Base-by-base conservation (phyloP, 805 yeast species). In the Candida ortonii region DNA sequence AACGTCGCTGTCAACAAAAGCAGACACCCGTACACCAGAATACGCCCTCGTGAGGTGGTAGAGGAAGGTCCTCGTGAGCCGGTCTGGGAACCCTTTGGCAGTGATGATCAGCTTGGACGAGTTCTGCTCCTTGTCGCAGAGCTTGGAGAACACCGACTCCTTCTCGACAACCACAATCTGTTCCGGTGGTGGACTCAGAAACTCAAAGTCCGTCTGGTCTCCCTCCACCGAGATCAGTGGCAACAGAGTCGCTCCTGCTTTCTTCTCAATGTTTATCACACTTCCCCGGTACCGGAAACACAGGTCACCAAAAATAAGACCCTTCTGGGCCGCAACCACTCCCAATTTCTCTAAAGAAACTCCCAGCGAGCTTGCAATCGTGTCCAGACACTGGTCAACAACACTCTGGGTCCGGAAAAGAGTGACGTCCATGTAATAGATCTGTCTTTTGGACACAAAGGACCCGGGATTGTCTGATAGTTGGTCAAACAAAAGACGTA, bases 61-160 rank as follows among this genome's bases (percentile, higher is more conserved):
- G 7, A 76, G 43, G 36, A 79, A 68, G 16, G 49, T 43, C 30
- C 67, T 61, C 0, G 86, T 78, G 5, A 71, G 54, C 9, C 62
- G 47, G 50, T 81, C 88, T 0, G 88, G 86, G 46, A 65, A 79
- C 4, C 88, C 88, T 49, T 73, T 76, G 0, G 84, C 86, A 0
- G 87, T 80, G 7, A 82, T 53, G 0, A 74, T 22, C 2, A 74
- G 41, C 7, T 44, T 39, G 11, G 43, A 38, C 9, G 28, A 14
- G 15, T 25, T 22, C 3, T 28, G 21, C n/a, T 35, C 33, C 3
- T 31, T 17, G 3, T 37, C 34, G 21, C 55, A 52, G 7, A 70
- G 22, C 8, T 61, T 60, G 18, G 60, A 58, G 43, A 70, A 69
- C 3, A 72, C 62, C 0, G 81, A 67, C 38, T 75, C 80, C 38